Evolutionary conservation across 2,329 filamentous ascomycete genomes (phyloP).

Genomic region (Ascochyta viciae-villosae): DNA sequence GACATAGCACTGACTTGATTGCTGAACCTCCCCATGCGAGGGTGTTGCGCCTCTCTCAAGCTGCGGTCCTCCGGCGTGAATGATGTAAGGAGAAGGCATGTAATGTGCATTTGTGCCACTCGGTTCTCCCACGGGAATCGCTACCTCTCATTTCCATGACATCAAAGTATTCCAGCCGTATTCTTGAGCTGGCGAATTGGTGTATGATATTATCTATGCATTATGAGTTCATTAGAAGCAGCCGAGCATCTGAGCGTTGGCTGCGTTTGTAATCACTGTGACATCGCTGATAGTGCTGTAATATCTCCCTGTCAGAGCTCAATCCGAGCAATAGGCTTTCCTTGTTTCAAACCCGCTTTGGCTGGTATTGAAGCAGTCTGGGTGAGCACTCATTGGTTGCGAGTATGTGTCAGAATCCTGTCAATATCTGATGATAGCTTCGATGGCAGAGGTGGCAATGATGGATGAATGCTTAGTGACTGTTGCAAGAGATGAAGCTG

Average conservation of each 20-base stretch:
- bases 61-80: conserved; percentile 48
- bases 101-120: conserved; percentile 38
- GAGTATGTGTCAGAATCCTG: conserved; percentile 19
- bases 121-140: conserved; percentile 35
- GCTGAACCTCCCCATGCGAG: conserved; percentile 21
- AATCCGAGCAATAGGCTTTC: conserved; percentile 16
- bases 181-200: conserved; percentile 38
- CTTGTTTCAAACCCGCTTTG: background rate
- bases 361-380: conserved; percentile 15
- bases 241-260: conserved; percentile 45
- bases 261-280: conserved; percentile 48
- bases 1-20: conserved; percentile 40
- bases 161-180: conserved; percentile 40
- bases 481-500: conserved; percentile 28
- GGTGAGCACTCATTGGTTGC: conserved; percentile 23
- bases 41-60: conserved; percentile 31
- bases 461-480: conserved; percentile 37
- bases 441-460: conserved; percentile 24
- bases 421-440: conserved; percentile 26
- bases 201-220: conserved; percentile 51
- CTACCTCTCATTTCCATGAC: conserved; percentile 31
- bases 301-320: conserved; percentile 47
- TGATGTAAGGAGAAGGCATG: conserved; percentile 37
- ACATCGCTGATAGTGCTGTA: conserved; percentile 37
- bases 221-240: conserved; percentile 46